These are phyloP conservation scores for Backusella luteola DNA, from an alignment of 192 early-diverging fungal species.

Conservation along the genomic window DNA sequence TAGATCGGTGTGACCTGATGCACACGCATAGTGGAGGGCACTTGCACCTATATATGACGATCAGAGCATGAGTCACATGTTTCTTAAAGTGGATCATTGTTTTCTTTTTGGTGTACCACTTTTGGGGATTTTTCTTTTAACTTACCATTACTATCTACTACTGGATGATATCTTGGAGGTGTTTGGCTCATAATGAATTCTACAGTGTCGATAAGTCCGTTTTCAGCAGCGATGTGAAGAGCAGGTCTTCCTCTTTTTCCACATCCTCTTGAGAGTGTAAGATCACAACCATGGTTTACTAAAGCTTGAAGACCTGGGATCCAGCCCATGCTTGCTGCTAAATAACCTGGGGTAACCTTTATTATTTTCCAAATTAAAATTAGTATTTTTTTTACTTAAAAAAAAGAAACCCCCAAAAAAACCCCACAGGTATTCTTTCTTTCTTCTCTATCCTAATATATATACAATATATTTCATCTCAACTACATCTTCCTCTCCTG, in stretches of 20 bases:
- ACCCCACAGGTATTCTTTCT: too few relatives aligned
- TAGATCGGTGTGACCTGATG: slow-evolving; percentile 27
- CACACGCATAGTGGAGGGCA: slow-evolving; percentile 33
- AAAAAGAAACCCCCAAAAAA: too few relatives aligned
- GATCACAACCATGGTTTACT: slow-evolving; percentile 29
- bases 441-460: neutral
- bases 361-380: neutral
- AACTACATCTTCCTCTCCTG: neutral
- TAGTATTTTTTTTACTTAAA: too few relatives aligned
- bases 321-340: slow-evolving; percentile 37
- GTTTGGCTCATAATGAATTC: slow-evolving; percentile 21
- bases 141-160: slow-evolving; percentile 22
- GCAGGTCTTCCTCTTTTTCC: slow-evolving; percentile 25
- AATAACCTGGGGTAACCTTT: slow-evolving; percentile 27
- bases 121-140: neutral
- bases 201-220: slow-evolving; percentile 10
- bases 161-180: slow-evolving; percentile 2
- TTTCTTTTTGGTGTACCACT: neutral
- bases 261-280: slow-evolving; percentile 19
- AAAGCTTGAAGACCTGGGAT: slow-evolving; percentile 31
- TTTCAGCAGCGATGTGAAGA: slow-evolving; percentile 30
- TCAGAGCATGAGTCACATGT: neutral
- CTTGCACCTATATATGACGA: slow-evolving; percentile 25
- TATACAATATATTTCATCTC: neutral
- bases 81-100: neutral